A percentile compares a stretch with the other conserved stretches of the same genome.
Conservation (phyloP, 2,329 filamentous ascomycete species). For the Hawksworthiomyces lignivorus region DNA sequence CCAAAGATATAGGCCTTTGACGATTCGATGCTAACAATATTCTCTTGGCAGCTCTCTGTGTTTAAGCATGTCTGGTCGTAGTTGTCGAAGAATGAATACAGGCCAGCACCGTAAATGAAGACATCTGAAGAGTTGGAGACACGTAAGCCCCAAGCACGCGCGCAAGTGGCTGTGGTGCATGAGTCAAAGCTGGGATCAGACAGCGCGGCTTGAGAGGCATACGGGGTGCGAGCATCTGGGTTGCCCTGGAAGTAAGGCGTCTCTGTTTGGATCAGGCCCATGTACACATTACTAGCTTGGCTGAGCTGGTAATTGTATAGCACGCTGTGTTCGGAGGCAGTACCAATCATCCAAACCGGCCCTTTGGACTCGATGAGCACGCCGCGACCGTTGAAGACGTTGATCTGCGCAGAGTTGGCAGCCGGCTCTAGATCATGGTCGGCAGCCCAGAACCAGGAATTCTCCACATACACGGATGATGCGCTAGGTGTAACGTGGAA, state of each 20-base stretch:
- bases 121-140: conserved; percentile 60
- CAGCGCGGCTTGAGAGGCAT: conserved; percentile 48
- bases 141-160: conserved; percentile 71
- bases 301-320: conserved; percentile 80
- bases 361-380: conserved; percentile 69
- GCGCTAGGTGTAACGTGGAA: conserved; percentile 55
- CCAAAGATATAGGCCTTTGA: conserved; percentile 53
- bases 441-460: conserved; percentile 83
- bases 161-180: conserved; percentile 48
- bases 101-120: conserved; percentile 62
- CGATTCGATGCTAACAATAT: conserved; percentile 67
- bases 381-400: conserved; percentile 83
- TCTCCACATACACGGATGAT: conserved; percentile 70
- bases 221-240: conserved; percentile 62
- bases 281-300: conserved; percentile 71
- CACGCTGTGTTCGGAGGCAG: conserved; percentile 57
- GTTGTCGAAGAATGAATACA: conserved; percentile 82
- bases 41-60: conserved; percentile 64
- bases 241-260: conserved; percentile 85
- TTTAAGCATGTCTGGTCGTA: conserved; percentile 64
- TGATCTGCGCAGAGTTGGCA: conserved; percentile 64
- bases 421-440: conserved; percentile 79
- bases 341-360: conserved; percentile 75
- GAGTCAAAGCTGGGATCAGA: conserved; percentile 62
- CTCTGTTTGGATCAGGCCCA: conserved; percentile 80